Conservation (phyloP, 345 rosid genomes). For the Lepidium africanum region DNA sequence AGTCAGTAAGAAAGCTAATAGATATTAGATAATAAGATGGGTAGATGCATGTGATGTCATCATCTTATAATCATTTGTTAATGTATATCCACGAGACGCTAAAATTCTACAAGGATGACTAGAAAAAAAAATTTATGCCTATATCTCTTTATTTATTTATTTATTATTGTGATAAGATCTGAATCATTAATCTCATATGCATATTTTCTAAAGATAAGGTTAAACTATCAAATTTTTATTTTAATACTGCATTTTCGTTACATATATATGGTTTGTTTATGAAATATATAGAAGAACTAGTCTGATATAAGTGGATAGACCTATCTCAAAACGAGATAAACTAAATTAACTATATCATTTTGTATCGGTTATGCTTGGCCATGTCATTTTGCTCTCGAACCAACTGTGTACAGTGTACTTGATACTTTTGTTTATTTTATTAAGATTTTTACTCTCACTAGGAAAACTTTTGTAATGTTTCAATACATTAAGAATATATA, state of each 20-base stretch:
- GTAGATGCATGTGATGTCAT: slow-evolving; percentile 1
- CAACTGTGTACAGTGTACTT: background rate
- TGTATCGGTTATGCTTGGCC: background rate
- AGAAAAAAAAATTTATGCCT: background rate
- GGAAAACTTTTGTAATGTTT: background rate
- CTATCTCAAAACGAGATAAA: background rate
- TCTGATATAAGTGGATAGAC: background rate
- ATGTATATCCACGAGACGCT: background rate
- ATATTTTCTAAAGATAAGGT: background rate
- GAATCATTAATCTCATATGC: background rate
- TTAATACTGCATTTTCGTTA: background rate
- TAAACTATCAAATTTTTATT: background rate
- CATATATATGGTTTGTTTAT: background rate
- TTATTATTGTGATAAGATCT: too few relatives aligned
- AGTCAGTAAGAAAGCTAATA: background rate
- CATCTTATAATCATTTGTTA: background rate
- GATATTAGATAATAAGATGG: slow-evolving; percentile 15
- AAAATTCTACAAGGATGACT: slow-evolving; percentile 9
- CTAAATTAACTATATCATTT: background rate
- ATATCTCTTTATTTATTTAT: background rate
- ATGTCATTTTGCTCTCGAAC: background rate
- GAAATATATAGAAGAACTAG: background rate
- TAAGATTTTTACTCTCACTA: background rate
- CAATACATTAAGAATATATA: too few relatives aligned
- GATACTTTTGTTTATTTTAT: background rate